Conservation (phyloP, 495 filamentous ascomycete species). For the Hypoxylon fragiforme region DNA sequence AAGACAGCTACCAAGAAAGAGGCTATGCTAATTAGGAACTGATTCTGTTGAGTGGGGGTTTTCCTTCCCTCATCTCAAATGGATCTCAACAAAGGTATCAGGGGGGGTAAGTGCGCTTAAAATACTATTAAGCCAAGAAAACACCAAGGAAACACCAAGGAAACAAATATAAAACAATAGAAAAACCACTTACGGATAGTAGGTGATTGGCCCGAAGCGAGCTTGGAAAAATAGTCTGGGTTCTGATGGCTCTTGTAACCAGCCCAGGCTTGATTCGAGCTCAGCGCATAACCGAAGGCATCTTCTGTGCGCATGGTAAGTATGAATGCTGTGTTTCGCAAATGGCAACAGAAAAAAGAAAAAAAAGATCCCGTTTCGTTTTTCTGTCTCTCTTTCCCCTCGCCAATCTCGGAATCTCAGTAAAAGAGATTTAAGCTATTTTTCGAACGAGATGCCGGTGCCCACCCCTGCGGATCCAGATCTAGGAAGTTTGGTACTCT, state of each 20-base stretch:
- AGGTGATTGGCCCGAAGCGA: conserved; percentile 70
- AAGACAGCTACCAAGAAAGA: neutral
- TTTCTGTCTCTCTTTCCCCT: conserved; percentile 1
- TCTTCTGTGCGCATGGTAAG: conserved; percentile 49
- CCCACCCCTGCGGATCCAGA: conserved; percentile 31
- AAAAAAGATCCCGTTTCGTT: neutral
- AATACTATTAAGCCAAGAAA: neutral
- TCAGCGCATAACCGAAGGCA: conserved; percentile 57
- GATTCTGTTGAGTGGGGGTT: conserved; percentile 34
- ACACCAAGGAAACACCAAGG: conserved; percentile 3
- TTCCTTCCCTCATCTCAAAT: conserved; percentile 20
- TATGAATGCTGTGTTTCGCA: conserved; percentile 1
- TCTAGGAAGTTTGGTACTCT: conserved; percentile 10
- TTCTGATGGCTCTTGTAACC: conserved; percentile 65
- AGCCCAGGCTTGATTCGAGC: conserved; percentile 73
- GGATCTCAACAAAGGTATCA: conserved; percentile 28
- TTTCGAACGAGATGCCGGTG: conserved; percentile 25
- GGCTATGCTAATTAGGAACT: conserved; percentile 20
- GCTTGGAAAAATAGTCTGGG: conserved; percentile 71
- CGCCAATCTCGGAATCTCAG: conserved; percentile 32
- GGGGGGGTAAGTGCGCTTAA: neutral
- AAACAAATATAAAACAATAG: neutral
- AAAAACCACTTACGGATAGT: conserved; percentile 60
- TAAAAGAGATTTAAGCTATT: conserved; percentile 25
- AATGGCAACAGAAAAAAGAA: neutral